phyloP scores from a whole-genome alignment of 148 eudicot species.

The Rhododendron henanense region DNA sequence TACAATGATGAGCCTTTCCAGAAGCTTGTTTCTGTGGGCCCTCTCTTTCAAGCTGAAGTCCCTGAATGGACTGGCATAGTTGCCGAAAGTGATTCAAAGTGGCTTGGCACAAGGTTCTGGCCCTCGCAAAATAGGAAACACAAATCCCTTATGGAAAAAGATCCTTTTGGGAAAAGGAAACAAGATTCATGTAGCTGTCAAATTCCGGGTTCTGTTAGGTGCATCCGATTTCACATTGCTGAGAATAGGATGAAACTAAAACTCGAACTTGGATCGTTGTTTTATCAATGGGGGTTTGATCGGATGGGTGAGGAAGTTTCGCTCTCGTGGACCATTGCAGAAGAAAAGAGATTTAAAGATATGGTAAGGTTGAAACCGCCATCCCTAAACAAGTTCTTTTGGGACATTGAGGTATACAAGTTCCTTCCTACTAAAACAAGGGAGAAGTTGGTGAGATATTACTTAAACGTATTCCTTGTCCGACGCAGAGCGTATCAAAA shows the following conservation, averaged over 20 bases:
- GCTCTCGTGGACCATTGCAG: slow-evolving; percentile 71
- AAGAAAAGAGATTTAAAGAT: slow-evolving; percentile 62
- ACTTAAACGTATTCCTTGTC: slow-evolving; percentile 63
- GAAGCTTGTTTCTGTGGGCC: slow-evolving; percentile 48
- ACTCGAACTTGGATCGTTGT: slow-evolving; percentile 52
- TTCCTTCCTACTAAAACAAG: slow-evolving; percentile 47
- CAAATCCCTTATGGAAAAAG: not conserved
- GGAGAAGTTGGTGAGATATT: slow-evolving; percentile 66
- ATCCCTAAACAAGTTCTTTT: slow-evolving; percentile 28
- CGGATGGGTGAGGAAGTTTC: slow-evolving; percentile 86
- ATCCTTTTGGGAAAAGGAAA: slow-evolving; percentile 40
- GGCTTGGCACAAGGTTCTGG: slow-evolving; percentile 81
- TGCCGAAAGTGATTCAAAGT: slow-evolving; percentile 62
- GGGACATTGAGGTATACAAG: slow-evolving; percentile 15
- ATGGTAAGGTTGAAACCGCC: slow-evolving; percentile 25
- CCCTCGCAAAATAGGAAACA: slow-evolving; percentile 31
- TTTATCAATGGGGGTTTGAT: slow-evolving; percentile 62
- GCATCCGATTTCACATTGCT: slow-evolving; percentile 69
- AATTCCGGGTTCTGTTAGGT: slow-evolving; percentile 51
- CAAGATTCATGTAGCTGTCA: slow-evolving; percentile 44
- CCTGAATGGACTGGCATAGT: slow-evolving; percentile 56
- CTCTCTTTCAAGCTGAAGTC: slow-evolving; percentile 63
- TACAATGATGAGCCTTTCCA: slow-evolving; percentile 23
- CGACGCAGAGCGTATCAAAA: slow-evolving; percentile 72
- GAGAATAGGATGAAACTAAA: slow-evolving; percentile 63